These are phyloP conservation scores for Penicillium dipodomyicola DNA, from an alignment of 495 filamentous ascomycete species.

Conservation along the genomic window DNA sequence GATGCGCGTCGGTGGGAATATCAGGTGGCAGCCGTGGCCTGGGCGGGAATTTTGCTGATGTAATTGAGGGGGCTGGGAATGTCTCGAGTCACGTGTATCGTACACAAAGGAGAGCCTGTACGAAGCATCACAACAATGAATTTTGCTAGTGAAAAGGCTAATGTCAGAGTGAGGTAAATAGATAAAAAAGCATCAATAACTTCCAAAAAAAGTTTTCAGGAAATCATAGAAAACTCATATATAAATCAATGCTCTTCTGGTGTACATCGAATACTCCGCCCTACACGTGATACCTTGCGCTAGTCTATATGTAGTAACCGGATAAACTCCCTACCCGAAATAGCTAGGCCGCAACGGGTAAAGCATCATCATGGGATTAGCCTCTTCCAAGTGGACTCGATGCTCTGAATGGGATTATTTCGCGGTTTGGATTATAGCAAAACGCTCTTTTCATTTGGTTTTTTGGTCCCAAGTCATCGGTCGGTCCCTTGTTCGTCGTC, in stretches of 20 bases:
- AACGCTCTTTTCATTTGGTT: not conserved
- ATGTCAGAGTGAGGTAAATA: not conserved
- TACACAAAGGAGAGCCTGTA: not conserved
- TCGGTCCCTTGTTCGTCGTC: conserved; percentile 6
- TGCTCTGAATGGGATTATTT: conserved; percentile 11
- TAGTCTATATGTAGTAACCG: conserved; percentile 19
- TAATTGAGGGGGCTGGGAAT: conserved; percentile 33
- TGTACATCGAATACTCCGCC: not conserved
- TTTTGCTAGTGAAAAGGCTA: not conserved
- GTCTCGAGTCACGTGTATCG: conserved; percentile 5
- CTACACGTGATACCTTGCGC: conserved; percentile 14
- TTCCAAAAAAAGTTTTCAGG: not conserved
- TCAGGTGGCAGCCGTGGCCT: conserved; percentile 20
- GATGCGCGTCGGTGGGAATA: conserved; percentile 30
- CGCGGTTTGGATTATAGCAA: conserved; percentile 4
- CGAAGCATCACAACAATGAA: not conserved
- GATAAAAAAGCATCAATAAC: not conserved
- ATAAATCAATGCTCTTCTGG: not conserved
- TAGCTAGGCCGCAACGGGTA: conserved; percentile 27
- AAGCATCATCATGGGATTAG: conserved; percentile 37
- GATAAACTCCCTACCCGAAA: conserved; percentile 23
- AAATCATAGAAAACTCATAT: not conserved
- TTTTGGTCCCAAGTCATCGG: conserved; percentile 1
- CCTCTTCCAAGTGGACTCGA: conserved; percentile 20
- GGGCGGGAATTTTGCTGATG: conserved; percentile 20